A percentile compares a stretch with the other conserved stretches of the same genome.
Evolutionary conservation across 2,329 filamentous ascomycete species (phyloP).

Genomic region (Clarireedia hainanense): DNA sequence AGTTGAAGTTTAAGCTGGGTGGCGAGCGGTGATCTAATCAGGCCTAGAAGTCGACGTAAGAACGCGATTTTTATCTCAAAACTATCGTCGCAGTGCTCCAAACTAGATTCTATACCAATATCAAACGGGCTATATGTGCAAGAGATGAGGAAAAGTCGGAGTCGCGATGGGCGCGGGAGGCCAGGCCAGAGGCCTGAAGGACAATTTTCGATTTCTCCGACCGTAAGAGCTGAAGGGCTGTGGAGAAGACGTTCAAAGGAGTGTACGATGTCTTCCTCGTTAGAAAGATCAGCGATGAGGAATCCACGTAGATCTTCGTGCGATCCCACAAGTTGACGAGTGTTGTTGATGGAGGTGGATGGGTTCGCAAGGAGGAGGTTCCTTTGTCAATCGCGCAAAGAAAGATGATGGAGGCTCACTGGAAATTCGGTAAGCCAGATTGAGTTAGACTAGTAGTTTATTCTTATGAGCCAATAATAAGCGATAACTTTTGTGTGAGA

Average conservation of each 20-base stretch:
- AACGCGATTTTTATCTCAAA: constrained; percentile 19
- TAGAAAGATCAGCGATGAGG: constrained; percentile 26
- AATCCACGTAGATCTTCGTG: constrained; percentile 29
- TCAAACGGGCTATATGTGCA: constrained; percentile 18
- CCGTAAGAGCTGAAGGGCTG: constrained; percentile 19
- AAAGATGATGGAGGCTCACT: constrained; percentile 7
- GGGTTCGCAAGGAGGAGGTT: constrained; percentile 6
- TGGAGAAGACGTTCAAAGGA: constrained; percentile 19
- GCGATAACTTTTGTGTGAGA: neutral
- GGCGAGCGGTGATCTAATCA: constrained; percentile 12
- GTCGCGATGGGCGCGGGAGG: constrained; percentile 27
- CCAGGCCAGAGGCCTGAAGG: constrained; percentile 19
- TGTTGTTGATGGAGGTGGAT: constrained; percentile 12
- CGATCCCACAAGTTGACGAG: constrained; percentile 24
- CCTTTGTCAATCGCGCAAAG: constrained; percentile 10
- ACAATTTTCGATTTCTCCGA: constrained; percentile 19
- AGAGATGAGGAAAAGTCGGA: constrained; percentile 17
- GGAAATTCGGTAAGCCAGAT: neutral
- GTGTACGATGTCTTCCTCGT: constrained; percentile 25
- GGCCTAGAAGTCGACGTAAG: constrained; percentile 15
- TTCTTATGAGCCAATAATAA: neutral
- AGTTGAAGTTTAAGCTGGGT: constrained; percentile 2
- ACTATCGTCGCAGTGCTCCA: constrained; percentile 6
- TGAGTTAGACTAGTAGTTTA: neutral
- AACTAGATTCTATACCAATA: constrained; percentile 11